Conservation (phyloP, 257 asterid genomes). For the Nicotiana obtusifolia region DNA sequence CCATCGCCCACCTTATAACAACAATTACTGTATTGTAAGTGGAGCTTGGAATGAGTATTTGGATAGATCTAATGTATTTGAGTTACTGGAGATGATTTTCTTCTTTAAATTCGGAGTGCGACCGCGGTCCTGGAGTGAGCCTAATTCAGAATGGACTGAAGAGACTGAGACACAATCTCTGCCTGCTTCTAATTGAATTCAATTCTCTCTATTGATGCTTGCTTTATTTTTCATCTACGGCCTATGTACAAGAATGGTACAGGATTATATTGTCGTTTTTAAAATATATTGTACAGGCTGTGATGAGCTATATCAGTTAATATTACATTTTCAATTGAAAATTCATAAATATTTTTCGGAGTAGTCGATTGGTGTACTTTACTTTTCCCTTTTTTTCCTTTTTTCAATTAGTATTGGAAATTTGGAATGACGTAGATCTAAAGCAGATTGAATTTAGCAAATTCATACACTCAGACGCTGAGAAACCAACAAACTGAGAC, state of each 20-base stretch:
- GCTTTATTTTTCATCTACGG: not conserved
- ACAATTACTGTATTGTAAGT: conserved; percentile 81
- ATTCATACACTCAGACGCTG: no score
- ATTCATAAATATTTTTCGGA: not conserved
- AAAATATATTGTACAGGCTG: no score
- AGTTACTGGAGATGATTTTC: conserved; percentile 58
- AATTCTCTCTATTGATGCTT: not conserved
- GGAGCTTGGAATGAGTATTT: conserved; percentile 59
- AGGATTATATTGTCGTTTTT: not conserved
- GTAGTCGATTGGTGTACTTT: not conserved
- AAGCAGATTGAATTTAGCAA: no score
- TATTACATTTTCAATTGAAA: not conserved
- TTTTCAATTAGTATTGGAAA: no score
- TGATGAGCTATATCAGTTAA: not conserved
- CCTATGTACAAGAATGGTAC: not conserved
- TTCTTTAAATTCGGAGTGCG: conserved; percentile 57
- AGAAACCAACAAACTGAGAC: no score
- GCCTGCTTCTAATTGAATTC: not conserved
- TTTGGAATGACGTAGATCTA: no score
- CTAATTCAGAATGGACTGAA: conserved; percentile 49
- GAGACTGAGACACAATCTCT: conserved; percentile 13
- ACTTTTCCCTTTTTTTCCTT: not conserved
- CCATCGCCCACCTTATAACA: conserved; percentile 74
- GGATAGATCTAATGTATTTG: conserved; percentile 48
- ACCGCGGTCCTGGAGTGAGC: conserved; percentile 72